phyloP scores from a whole-genome alignment of 306 rosid genomes.

The Lathyrus oleraceus region DNA sequence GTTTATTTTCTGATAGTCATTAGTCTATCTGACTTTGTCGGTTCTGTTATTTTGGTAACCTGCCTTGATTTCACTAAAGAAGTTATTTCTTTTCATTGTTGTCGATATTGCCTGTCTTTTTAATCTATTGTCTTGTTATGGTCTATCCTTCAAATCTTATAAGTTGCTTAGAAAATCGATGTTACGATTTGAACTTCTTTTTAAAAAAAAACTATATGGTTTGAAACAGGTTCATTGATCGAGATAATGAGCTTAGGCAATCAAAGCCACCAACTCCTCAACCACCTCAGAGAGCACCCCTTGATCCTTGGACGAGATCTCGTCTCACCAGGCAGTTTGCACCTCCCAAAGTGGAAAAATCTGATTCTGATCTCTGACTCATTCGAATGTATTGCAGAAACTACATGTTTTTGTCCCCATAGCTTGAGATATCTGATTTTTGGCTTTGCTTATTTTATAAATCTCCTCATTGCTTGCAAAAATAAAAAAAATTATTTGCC shows the following conservation, averaged over 20 bases:
- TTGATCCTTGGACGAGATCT: conserved; percentile 90
- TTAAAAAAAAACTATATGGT: neutral
- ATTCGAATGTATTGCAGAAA: conserved; percentile 14
- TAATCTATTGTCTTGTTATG: neutral
- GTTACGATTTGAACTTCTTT: conserved; percentile 12
- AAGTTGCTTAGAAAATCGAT: conserved; percentile 16
- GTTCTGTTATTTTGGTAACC: neutral
- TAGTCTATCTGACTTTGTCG: conserved; percentile 4
- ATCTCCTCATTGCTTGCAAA: conserved; percentile 4
- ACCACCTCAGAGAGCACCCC: conserved; percentile 69
- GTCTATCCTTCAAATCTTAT: neutral
- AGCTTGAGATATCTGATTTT: conserved; percentile 28
- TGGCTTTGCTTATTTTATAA: conserved; percentile 15
- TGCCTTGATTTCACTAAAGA: neutral
- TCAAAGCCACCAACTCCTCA: conserved; percentile 83
- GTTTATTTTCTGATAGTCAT: conserved; percentile 23
- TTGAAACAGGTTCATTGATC: conserved; percentile 71
- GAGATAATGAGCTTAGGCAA: conserved; percentile 84
- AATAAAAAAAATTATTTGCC: conserved; percentile 9
- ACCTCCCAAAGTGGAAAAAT: conserved; percentile 69
- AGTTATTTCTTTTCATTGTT: neutral
- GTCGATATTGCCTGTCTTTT: conserved; percentile 11
- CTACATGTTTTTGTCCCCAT: neutral
- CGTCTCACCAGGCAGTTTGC: conserved; percentile 74
- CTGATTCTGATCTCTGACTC: conserved; percentile 52